A percentile compares a stretch with the other conserved stretches of the same genome.
These are phyloP conservation scores for Botrytis tulipae DNA, from an alignment of 2,329 filamentous ascomycete species.

Conservation along the genomic window DNA sequence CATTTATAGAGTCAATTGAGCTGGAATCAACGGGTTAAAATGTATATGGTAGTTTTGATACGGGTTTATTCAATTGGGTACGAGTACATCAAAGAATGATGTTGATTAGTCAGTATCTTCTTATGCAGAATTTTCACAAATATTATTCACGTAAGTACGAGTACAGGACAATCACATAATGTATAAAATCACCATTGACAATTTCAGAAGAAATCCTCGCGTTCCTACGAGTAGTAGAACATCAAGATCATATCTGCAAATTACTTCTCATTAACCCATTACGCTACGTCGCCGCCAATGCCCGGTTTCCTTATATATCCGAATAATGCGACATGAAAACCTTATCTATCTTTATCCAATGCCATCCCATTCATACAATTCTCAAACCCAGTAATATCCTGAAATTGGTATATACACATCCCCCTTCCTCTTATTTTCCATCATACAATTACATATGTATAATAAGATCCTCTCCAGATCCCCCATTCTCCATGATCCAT, in stretches of 20 bases:
- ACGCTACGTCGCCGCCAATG: background rate
- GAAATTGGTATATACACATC: background rate
- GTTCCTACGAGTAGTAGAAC: background rate
- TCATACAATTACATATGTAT: background rate
- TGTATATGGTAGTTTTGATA: background rate
- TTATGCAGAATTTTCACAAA: background rate
- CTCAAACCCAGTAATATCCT: background rate
- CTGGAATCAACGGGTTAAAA: background rate
- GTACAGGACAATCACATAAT: background rate
- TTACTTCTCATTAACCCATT: background rate
- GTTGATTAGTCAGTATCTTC: background rate
- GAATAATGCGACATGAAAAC: background rate
- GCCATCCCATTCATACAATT: background rate
- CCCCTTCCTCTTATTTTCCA: background rate
- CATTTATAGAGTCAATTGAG: background rate
- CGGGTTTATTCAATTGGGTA: background rate
- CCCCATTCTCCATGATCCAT: background rate
- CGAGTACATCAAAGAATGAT: background rate
- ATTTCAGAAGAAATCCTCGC: background rate
- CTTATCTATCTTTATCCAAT: slow-evolving; percentile 1
- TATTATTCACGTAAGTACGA: background rate
- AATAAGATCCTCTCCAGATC: background rate
- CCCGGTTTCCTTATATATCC: background rate
- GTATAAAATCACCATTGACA: background rate
- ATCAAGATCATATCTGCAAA: background rate